These are phyloP conservation scores for Microbotryum violaceum DNA, from an alignment of 1,284 basidiomycete genomes.

Conservation along the genomic window DNA sequence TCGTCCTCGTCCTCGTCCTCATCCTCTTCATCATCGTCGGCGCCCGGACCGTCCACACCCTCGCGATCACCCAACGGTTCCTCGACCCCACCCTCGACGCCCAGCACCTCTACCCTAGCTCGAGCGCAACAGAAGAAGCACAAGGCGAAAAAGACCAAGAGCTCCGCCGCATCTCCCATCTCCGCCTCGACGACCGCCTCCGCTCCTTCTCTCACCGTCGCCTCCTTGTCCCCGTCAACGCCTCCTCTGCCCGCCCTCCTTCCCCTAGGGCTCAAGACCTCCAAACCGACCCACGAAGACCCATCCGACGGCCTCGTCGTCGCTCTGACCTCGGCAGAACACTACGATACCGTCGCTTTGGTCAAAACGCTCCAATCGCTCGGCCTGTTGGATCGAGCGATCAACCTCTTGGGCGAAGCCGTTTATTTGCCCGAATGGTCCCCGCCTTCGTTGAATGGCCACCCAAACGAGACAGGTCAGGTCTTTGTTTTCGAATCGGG, in stretches of 20 bases:
- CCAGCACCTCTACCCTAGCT: neutral
- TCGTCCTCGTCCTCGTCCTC: neutral
- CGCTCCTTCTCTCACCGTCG: conserved; percentile 8
- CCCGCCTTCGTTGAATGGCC: conserved; percentile 3
- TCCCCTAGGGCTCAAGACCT: neutral
- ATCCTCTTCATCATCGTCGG: too few relatives aligned
- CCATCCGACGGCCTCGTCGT: conserved; percentile 31
- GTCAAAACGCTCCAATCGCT: conserved; percentile 22
- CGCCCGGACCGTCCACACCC: neutral
- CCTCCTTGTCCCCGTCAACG: conserved; percentile 1
- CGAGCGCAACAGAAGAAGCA: conserved; percentile 22
- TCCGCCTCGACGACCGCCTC: neutral
- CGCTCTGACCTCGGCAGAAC: conserved; percentile 32
- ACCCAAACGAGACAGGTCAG: conserved; percentile 16
- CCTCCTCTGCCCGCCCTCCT: neutral
- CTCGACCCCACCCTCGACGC: conserved; percentile 4
- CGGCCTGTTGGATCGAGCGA: conserved; percentile 29
- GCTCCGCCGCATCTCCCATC: conserved; percentile 3
- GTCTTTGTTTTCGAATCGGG: conserved; percentile 35
- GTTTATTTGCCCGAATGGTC: conserved; percentile 33
- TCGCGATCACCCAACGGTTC: neutral
- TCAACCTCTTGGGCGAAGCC: conserved; percentile 36
- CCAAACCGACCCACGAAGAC: neutral
- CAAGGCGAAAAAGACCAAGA: conserved; percentile 25
- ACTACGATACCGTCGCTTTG: conserved; percentile 31